Base-by-base conservation (phyloP, 164 flowering plant species). In the Vitis amurensis region DNA sequence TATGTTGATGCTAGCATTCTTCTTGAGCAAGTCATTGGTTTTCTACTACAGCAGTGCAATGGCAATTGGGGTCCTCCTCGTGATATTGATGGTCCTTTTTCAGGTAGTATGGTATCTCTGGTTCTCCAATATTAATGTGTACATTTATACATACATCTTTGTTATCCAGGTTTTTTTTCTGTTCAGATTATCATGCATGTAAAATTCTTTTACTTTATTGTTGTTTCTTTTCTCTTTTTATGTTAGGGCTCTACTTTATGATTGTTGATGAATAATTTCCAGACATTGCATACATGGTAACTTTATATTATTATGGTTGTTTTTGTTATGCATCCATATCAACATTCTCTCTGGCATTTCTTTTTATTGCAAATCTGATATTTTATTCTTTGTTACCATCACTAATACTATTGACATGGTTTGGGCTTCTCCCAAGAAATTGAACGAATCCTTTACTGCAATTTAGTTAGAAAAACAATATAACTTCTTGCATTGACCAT, bases 41-140 rank as follows among this genome's bases (percentile, higher is more conserved):
- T 92, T 93, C 73, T 95, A 93, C 80, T 93, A 95, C 69, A 67
- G 93, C 73, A 83, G 94, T 82, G 96, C 93, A 66, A 95, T 95
- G 98, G 76, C 86, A 66, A 70, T 89, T 61, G 99, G 99, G 12
- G 66, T 90, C 61, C 73, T 95, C 71, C 97, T 95, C 77, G 91
- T 95, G 49, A 75, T 90, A 72, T 68, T 95, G 78, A 78, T 92
- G 69, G 77, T 95, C 68, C 98, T 95, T 70, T 95, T 91, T 83
- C 98, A 91, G 96, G 99, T 91, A 77, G 23, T 9, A 14, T 49
- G 6, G 3, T 68, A 19, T 71, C n/a, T 12, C 19, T 60, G 50
- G 30, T 31, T 67, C 14, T 59, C 10, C 4, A 53, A 61, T 44
- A 8, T 29, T 63, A 8, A 23, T 23, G 27, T 23, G 27, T 16